Evolutionary conservation across 495 filamentous ascomycete genomes (phyloP).

Genomic region (Apiosordaria backusii): DNA sequence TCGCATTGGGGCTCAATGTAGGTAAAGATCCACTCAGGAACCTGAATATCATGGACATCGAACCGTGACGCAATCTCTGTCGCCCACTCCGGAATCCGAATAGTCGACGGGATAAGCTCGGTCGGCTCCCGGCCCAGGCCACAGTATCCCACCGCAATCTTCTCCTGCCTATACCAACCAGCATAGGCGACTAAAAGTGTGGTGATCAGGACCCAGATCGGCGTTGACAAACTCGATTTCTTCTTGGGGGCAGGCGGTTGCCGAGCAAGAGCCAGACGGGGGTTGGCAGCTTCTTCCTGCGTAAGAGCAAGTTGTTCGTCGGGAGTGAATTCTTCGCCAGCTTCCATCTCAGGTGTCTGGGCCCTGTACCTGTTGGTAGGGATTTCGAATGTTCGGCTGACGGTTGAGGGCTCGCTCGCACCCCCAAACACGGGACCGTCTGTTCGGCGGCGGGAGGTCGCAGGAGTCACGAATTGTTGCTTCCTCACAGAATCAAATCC

Average conservation of each 20-base stretch:
- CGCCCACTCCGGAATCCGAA: conserved; percentile 46
- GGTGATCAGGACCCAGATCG: conserved; percentile 63
- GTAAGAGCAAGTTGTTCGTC: conserved; percentile 78
- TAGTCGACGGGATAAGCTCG: conserved; percentile 41
- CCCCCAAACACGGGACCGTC: conserved; percentile 30
- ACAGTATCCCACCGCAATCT: conserved; percentile 91
- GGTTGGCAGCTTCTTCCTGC: conserved; percentile 51
- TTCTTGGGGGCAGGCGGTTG: conserved; percentile 19
- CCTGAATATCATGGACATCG: conserved; percentile 37
- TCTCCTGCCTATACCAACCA: conserved; percentile 87
- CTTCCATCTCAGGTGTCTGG: conserved; percentile 43
- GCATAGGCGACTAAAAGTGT: conserved; percentile 68
- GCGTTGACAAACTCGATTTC: conserved; percentile 37
- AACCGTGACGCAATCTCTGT: conserved; percentile 36
- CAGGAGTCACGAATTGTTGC: conserved; percentile 28
- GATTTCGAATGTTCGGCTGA: conserved; percentile 49
- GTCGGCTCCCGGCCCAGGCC: conserved; percentile 67
- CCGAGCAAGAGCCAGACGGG: conserved; percentile 26
- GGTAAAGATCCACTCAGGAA: conserved; percentile 64
- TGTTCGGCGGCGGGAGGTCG: conserved; percentile 33
- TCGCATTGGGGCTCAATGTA: conserved; percentile 81
- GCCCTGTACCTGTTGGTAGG: conserved; percentile 30
- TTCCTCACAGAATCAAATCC: conserved; percentile 25
- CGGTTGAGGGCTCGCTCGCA: conserved; percentile 18
- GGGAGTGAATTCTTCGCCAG: conserved; percentile 89